Evolutionary conservation across 345 rosid species (phyloP).

Genomic region (Populus simonii): DNA sequence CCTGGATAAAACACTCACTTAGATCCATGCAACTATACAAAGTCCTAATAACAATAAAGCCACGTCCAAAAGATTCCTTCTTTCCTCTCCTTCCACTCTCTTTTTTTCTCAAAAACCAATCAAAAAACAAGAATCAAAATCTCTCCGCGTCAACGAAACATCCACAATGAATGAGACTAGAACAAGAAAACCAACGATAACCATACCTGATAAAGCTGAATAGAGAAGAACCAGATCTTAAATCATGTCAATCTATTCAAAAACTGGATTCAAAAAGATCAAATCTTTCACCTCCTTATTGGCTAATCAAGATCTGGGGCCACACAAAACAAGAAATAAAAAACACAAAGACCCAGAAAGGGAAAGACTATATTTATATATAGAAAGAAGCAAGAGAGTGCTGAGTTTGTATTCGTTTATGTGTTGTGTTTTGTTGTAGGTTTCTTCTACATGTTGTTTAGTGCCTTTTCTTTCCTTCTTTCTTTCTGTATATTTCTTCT

Average conservation of each 20-base stretch:
- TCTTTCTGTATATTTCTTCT: neutral
- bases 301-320: neutral
- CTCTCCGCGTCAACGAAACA: neutral
- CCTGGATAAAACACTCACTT: neutral
- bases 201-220: neutral
- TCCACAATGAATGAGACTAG: neutral
- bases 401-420: neutral
- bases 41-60: neutral
- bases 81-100: neutral
- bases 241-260: neutral
- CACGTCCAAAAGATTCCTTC: neutral
- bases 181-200: neutral
- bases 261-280: neutral
- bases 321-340: neutral
- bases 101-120: neutral
- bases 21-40: neutral
- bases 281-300: neutral
- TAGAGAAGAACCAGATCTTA: neutral
- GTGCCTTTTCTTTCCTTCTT: neutral
- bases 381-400: neutral
- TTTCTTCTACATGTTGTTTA: neutral
- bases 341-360: neutral
- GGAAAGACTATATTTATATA: neutral
- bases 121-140: neutral
- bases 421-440: neutral